phyloP scores from a whole-genome alignment of 306 rosid genomes.

The Trifolium dubium region DNA sequence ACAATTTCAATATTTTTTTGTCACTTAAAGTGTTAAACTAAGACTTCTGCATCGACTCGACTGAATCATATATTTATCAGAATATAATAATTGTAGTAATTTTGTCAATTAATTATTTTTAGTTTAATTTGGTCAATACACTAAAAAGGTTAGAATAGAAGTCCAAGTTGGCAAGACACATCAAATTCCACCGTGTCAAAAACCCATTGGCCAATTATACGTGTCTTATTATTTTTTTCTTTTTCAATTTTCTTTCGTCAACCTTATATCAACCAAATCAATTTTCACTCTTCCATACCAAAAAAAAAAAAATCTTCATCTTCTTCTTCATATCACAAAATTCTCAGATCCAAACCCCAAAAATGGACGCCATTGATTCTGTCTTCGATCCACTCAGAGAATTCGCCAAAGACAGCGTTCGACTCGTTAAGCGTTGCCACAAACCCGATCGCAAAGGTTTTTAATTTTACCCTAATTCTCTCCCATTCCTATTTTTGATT shows the following conservation, averaged over 20 bases:
- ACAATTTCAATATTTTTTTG: too few species aligned
- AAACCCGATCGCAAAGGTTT: constrained; percentile 52
- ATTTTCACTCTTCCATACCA: neutral
- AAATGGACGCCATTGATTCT: constrained; percentile 47
- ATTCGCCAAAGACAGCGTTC: constrained; percentile 45
- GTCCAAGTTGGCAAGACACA: neutral
- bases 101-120: too few species aligned
- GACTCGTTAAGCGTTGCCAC: constrained; percentile 52
- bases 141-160: neutral
- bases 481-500: neutral
- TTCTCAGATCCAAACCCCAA: neutral
- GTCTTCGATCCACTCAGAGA: constrained; percentile 50
- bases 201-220: neutral
- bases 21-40: too few species aligned
- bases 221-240: too few species aligned
- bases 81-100: too few species aligned
- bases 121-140: neutral
- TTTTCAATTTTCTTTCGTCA: neutral
- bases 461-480: constrained; percentile 15
- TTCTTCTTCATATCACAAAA: neutral
- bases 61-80: too few species aligned
- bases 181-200: neutral
- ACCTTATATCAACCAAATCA: neutral
- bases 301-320: neutral
- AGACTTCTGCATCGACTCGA: too few species aligned